Evolutionary conservation across 371 early-diverging fungal species (phyloP), one percentile per base, ranked within the genome.

Genomic region (Syncephalastrum contaminatum): DNA sequence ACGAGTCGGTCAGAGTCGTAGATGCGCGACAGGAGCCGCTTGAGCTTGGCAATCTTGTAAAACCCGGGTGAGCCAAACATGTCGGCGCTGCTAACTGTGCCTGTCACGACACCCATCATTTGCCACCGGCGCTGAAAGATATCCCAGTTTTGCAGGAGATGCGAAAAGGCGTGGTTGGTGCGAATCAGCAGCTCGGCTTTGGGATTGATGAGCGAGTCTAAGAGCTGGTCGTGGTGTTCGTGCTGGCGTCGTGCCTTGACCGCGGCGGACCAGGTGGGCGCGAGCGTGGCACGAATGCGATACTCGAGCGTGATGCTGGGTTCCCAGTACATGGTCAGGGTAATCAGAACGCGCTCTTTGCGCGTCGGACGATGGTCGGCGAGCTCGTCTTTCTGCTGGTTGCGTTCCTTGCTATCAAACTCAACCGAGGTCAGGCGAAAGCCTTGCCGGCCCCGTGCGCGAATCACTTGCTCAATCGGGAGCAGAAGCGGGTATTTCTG

Each of bases 301-400:
- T 97, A 97, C 42, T 90, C 86, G 10, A 97, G 81, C 0, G 88
- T 90, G 42, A 96, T 87, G 58, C 91, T 87, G 0, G 92, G 92
- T 21, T 92, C 85, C 95, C 95, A 95, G 8, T 84, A 82, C 56
- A 91, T 60, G 25, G 80, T 69, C 48, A 94, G 63, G 16, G 78
- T 78, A 36, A 92, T 75, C 21, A 79, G 75, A 0, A 90, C 73
- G 53, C 81, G 82, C 51, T 82, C 81, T 15, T 63, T 63, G 21
- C 54, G 60, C 39, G 49, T 22, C 2, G 53, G 4, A 15, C 63
- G 36, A 8, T 30, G 36, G 12, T 30, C 36, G 36, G 36, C 36
- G 36, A 30, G 36, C 12, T 30, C 36, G 36, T 30, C 36, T 30
- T 30, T 30, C 66, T 13, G 36, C 60, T 10, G 51, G 47, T 22